These are phyloP conservation scores for Kingdonia uniflora DNA, from an alignment of 164 flowering plant species.

Conservation along the genomic window DNA sequence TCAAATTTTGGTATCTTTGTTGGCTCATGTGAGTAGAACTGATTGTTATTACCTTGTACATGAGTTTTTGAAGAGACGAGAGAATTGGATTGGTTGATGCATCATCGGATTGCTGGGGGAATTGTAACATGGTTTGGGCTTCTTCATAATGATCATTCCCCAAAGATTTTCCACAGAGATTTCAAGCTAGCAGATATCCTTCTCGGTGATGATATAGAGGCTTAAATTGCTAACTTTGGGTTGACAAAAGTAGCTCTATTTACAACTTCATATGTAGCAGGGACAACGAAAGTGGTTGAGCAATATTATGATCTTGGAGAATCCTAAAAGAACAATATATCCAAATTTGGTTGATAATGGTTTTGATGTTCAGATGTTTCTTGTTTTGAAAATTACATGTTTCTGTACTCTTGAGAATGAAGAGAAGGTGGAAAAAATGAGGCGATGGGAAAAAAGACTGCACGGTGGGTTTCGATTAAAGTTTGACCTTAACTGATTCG, in stretches of 20 bases:
- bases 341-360: constrained; percentile 54
- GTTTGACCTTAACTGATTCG: no score
- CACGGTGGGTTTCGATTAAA: no score
- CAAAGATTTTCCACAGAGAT: constrained; percentile 78
- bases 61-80: constrained; percentile 62
- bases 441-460: no score
- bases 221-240: constrained; percentile 85
- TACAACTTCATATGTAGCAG: constrained; percentile 64
- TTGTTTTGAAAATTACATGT: constrained; percentile 81
- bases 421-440: no score
- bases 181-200: constrained; percentile 83
- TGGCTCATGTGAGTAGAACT: constrained; percentile 60
- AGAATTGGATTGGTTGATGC: constrained; percentile 54
- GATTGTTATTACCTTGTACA: constrained; percentile 72
- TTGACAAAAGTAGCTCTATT: constrained; percentile 72
- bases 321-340: constrained; percentile 60
- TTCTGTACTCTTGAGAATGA: constrained; percentile 82
- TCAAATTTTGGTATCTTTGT: constrained; percentile 56
- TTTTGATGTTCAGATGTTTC: constrained; percentile 65
- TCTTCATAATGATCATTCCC: constrained; percentile 59
- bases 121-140: constrained; percentile 75
- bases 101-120: constrained; percentile 59
- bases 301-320: constrained; percentile 59
- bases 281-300: constrained; percentile 78
- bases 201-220: constrained; percentile 81